Percentiles rank a stretch among this genome's conserved stretches.
Conservation (phyloP, 345 rosid species). For the Lumnitzera littorea region DNA sequence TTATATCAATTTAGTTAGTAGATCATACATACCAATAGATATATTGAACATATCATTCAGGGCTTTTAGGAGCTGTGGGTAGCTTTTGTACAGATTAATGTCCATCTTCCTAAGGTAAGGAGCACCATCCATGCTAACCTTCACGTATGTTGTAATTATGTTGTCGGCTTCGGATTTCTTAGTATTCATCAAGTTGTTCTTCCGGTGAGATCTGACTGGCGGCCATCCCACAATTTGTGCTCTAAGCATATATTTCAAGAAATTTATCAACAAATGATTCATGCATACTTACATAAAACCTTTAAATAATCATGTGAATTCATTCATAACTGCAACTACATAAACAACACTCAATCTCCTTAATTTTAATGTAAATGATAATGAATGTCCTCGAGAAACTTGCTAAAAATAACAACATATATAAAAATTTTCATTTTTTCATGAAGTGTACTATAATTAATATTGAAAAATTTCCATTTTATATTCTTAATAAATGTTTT, state of each 20-base stretch:
- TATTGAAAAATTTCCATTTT: too few relatives aligned
- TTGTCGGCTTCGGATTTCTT: conserved; percentile 35
- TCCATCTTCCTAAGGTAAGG: conserved; percentile 74
- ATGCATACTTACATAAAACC: not conserved
- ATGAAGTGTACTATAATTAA: too few relatives aligned
- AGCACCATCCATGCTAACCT: conserved; percentile 84
- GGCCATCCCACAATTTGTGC: conserved; percentile 90
- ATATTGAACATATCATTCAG: conserved; percentile 55
- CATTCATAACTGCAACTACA: too few relatives aligned
- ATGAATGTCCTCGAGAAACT: too few relatives aligned
- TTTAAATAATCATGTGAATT: not conserved
- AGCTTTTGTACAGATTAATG: conserved; percentile 44
- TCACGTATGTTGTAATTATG: conserved; percentile 29
- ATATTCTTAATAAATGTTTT: too few relatives aligned
- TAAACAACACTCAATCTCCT: too few relatives aligned
- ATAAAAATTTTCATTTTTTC: too few relatives aligned
- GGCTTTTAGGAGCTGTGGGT: conserved; percentile 46
- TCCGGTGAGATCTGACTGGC: conserved; percentile 75
- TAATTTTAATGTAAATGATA: too few relatives aligned
- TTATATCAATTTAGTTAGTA: not conserved
- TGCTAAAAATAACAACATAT: too few relatives aligned
- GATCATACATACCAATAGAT: conserved; percentile 21
- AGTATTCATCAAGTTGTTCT: conserved; percentile 33
- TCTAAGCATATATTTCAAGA: conserved; percentile 26
- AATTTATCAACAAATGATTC: not conserved